Conservation (phyloP, 345 rosid species). For the Acer saccharum region DNA sequence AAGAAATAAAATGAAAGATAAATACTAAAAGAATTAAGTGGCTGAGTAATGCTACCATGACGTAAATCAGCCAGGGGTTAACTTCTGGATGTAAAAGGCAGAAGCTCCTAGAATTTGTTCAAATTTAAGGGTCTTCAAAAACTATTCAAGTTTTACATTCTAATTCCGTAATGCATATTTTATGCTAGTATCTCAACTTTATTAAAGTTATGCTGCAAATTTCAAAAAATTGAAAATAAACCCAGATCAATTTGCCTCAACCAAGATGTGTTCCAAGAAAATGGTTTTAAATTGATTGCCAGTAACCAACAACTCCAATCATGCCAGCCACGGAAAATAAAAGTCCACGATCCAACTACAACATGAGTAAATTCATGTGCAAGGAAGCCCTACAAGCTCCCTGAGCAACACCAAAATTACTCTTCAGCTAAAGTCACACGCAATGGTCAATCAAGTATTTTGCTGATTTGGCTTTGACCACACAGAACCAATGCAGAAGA, state of each 20-base stretch:
- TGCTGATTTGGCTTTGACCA: not conserved
- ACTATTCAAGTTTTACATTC: not conserved
- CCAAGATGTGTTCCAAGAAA: not conserved
- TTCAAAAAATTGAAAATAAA: constrained; percentile 10
- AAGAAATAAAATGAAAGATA: not conserved
- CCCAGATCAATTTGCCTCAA: not conserved
- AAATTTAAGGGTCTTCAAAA: not conserved
- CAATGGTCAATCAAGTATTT: not conserved
- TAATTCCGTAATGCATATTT: not conserved
- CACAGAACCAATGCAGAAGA: not conserved
- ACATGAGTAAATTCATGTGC: not conserved
- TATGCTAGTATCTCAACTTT: not conserved
- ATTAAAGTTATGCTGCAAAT: not conserved
- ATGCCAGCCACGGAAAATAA: not conserved
- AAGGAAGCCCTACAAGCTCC: not conserved
- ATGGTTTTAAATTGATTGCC: not conserved
- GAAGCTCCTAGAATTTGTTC: not conserved
- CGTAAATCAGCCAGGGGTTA: not conserved
- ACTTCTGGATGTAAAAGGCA: not conserved
- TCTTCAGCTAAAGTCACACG: not conserved
- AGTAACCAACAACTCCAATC: not conserved
- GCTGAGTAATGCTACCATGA: not conserved
- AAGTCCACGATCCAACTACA: not conserved
- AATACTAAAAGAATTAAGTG: not conserved
- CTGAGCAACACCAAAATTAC: not conserved